Conservation (phyloP, 495 filamentous ascomycete genomes). For the Emericellopsis terricola region DNA sequence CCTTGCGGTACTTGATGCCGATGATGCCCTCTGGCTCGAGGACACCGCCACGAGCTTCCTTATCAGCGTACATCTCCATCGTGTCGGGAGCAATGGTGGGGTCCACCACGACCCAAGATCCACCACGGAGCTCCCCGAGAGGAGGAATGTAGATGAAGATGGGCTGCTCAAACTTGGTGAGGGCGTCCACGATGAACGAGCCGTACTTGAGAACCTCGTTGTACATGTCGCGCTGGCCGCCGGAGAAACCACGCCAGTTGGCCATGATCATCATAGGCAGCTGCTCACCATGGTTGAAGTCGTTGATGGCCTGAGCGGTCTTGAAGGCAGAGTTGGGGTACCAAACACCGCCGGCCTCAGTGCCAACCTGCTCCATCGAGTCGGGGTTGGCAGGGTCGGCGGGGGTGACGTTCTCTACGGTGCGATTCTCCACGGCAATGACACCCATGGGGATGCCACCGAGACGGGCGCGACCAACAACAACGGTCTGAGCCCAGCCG, state of each 20-base stretch:
- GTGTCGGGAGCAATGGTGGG: constrained; percentile 89
- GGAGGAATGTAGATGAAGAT: constrained; percentile 98
- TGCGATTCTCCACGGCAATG: constrained; percentile 89
- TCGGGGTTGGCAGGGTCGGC: constrained; percentile 98
- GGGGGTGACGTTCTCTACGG: constrained; percentile 89
- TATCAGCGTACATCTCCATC: constrained; percentile 99
- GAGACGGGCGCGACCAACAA: constrained; percentile 89
- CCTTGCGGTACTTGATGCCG: constrained; percentile 92
- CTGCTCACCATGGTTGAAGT: constrained; percentile 99
- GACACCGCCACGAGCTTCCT: constrained; percentile 88
- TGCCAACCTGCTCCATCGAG: constrained; percentile 83
- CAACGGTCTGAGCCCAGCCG: constrained; percentile 92
- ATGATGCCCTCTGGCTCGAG: constrained; percentile 97
- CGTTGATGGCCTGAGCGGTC: constrained; percentile 93
- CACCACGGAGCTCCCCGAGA: constrained; percentile 90
- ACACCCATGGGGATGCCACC: constrained; percentile 98
- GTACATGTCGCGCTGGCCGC: constrained; percentile 99
- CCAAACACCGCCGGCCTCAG: constrained; percentile 96
- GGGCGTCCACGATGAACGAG: constrained; percentile 93
- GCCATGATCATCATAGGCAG: constrained; percentile 96
- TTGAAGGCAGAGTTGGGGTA: constrained; percentile 99
- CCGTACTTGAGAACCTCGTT: constrained; percentile 99
- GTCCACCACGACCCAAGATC: constrained; percentile 97
- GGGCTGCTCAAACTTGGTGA: constrained; percentile 96
- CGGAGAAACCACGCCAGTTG: constrained; percentile 99